phyloP scores from a whole-genome alignment of 2,329 filamentous ascomycete genomes.

The Fusarium algeriense region DNA sequence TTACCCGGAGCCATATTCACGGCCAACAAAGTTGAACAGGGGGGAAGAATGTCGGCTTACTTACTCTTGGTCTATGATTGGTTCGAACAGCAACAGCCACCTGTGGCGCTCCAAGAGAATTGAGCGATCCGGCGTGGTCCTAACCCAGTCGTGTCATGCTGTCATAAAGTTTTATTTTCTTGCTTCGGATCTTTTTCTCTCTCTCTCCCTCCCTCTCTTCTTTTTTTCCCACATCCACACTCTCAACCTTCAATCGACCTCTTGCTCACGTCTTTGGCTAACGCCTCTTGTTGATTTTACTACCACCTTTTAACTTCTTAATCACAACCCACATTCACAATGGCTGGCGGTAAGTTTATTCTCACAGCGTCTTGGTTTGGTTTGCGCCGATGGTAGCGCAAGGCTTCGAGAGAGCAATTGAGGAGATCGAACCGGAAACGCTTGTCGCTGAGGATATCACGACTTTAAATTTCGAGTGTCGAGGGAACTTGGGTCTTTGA shows the following conservation, averaged over 20 bases:
- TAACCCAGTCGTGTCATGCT: slow-evolving; percentile 51
- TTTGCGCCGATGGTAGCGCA: slow-evolving; percentile 23
- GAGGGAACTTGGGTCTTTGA: not conserved
- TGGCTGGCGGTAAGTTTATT: slow-evolving; percentile 60
- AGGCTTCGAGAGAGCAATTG: slow-evolving; percentile 39
- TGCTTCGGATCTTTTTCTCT: slow-evolving; percentile 41
- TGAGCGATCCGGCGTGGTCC: slow-evolving; percentile 18
- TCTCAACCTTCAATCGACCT: slow-evolving; percentile 20
- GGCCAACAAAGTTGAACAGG: not conserved
- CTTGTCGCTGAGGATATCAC: slow-evolving; percentile 13
- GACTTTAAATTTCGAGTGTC: slow-evolving; percentile 11
- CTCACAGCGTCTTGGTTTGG: not conserved
- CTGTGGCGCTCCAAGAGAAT: slow-evolving; percentile 27
- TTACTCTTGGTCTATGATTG: slow-evolving; percentile 52
- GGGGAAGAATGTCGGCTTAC: slow-evolving; percentile 25
- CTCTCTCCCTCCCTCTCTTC: slow-evolving; percentile 35
- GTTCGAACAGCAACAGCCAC: slow-evolving; percentile 41
- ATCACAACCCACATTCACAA: slow-evolving; percentile 51
- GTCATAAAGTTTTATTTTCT: slow-evolving; percentile 56
- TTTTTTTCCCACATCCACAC: slow-evolving; percentile 35
- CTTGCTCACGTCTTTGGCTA: slow-evolving; percentile 28
- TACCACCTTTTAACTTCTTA: slow-evolving; percentile 32
- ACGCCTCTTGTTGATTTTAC: slow-evolving; percentile 36
- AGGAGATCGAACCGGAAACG: slow-evolving; percentile 11
- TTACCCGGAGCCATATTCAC: slow-evolving; percentile 50